Evolutionary conservation across 2,329 filamentous ascomycete genomes (phyloP), one percentile per base, ranked within the genome.

Genomic region (Xylariales sp.): DNA sequence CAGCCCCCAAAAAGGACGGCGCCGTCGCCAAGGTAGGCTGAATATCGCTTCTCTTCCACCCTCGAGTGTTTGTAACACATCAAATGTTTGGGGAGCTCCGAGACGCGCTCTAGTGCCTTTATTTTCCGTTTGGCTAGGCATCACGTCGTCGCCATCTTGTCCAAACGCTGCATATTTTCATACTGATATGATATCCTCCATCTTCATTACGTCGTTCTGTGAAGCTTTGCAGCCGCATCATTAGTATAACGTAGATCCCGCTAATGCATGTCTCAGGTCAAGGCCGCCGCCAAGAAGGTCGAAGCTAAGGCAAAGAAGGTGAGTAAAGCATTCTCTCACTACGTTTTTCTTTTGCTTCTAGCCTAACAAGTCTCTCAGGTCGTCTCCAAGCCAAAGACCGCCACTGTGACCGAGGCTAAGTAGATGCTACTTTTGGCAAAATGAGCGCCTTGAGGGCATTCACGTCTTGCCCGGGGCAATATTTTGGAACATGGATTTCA

Each of bases 271-370:
- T 23, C n/a, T 63, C 56, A 79, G 77, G 75, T 74, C 64, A 79
- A 77, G 55, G 72, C 74, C 43, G 72, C 72, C n/a, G 74, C 69
- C 16, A 75, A 74, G 71, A 79, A 77, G 64, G 73, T 65, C 34
- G 72, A 77, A 23, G 66, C 73, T 41, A 78, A 78, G 66, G 71
- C 70, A 53, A 76, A 78, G 69, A 77, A 77, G 71, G 71, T 72
- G 59, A 16, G 34, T 58, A 65, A 67, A 43, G n/a, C 23, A 16
- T 36, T 45, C 16, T 18, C 52, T 46, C 5, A n/a, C 30, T 53
- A 23, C 18, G 18, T 48, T 32, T 12, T 46, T 50, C 46, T 54
- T 62, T 36, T 62, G 39, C 60, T 14, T 5, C 12, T 3, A 30
- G 34, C 36, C 45, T 69, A 52, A 67, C 46, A 39, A 52, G 6